These are phyloP conservation scores for Leccinum fallax DNA, from an alignment of 1,284 basidiomycete genomes.

Conservation along the genomic window DNA sequence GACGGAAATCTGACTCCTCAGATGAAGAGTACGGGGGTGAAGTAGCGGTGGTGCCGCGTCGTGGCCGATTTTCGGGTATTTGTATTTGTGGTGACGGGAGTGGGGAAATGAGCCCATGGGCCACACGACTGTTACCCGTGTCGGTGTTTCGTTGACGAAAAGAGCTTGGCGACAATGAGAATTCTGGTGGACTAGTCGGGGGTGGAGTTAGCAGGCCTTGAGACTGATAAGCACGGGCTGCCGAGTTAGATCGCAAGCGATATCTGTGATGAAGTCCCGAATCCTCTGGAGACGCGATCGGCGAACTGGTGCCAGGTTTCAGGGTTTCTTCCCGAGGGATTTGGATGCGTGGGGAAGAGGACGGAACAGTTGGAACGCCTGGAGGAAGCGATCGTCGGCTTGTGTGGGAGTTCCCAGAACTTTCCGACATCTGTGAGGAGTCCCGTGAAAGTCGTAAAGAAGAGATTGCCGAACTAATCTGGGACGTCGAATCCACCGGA, in stretches of 20 bases:
- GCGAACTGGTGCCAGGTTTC: slow-evolving; percentile 12
- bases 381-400: slow-evolving; percentile 7
- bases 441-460: slow-evolving; percentile 4
- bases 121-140: background rate
- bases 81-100: background rate
- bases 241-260: slow-evolving; percentile 10
- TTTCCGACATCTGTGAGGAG: slow-evolving; percentile 8
- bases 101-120: background rate
- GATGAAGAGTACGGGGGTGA: slow-evolving; percentile 15
- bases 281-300: slow-evolving; percentile 22
- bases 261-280: slow-evolving; percentile 7
- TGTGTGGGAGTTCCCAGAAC: background rate
- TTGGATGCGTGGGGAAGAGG: slow-evolving; percentile 16
- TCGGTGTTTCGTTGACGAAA: background rate
- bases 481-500: background rate
- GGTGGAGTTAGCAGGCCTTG: slow-evolving; percentile 10
- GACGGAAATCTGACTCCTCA: slow-evolving; percentile 12
- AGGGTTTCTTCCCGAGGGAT: slow-evolving; percentile 17
- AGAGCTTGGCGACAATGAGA: background rate
- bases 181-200: slow-evolving; percentile 8
- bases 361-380: background rate
- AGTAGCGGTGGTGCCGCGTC: background rate
- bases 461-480: background rate
- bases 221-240: background rate
- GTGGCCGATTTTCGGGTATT: slow-evolving; percentile 3